Evolutionary conservation across 2,329 filamentous ascomycete genomes (phyloP).

Genomic region (Colletotrichum sp.): DNA sequence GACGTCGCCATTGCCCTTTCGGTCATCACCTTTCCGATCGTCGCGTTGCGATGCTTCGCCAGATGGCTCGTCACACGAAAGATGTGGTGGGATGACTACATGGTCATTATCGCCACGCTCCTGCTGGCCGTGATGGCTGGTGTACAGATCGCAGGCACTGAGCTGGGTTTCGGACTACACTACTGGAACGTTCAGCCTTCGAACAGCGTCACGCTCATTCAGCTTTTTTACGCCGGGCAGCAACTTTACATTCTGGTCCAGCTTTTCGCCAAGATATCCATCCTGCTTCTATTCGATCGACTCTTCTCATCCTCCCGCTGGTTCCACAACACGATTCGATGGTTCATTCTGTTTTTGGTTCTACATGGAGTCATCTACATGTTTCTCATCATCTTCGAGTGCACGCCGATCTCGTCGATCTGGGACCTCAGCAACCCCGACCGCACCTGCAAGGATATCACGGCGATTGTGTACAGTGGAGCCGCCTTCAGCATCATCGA

Average conservation of each 20-base stretch:
- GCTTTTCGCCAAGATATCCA: slow-evolving; percentile 26
- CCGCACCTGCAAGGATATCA: neutral
- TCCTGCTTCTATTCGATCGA: slow-evolving; percentile 25
- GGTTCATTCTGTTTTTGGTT: slow-evolving; percentile 9
- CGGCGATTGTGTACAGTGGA: slow-evolving; percentile 7
- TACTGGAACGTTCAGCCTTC: slow-evolving; percentile 25
- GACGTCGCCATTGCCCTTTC: slow-evolving; percentile 26
- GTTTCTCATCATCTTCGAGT: slow-evolving; percentile 22
- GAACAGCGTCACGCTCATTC: neutral
- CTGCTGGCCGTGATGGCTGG: slow-evolving; percentile 14
- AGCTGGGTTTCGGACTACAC: slow-evolving; percentile 24
- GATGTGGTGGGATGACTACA: slow-evolving; percentile 22
- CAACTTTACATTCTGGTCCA: slow-evolving; percentile 27
- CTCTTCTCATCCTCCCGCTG: slow-evolving; percentile 12
- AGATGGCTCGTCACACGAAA: slow-evolving; percentile 1
- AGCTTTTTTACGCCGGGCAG: slow-evolving; percentile 23
- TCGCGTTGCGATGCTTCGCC: slow-evolving; percentile 11
- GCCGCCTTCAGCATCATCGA: slow-evolving; percentile 11
- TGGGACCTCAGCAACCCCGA: slow-evolving; percentile 7
- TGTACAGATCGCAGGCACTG: slow-evolving; percentile 14
- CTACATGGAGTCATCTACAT: slow-evolving; percentile 21
- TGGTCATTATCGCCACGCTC: neutral
- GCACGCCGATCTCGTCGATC: slow-evolving; percentile 8
- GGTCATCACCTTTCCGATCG: slow-evolving; percentile 5
- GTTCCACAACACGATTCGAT: slow-evolving; percentile 8